Evolutionary conservation across 352 stramenopile genomes (phyloP).

Genomic region (Globisporangium solare): DNA sequence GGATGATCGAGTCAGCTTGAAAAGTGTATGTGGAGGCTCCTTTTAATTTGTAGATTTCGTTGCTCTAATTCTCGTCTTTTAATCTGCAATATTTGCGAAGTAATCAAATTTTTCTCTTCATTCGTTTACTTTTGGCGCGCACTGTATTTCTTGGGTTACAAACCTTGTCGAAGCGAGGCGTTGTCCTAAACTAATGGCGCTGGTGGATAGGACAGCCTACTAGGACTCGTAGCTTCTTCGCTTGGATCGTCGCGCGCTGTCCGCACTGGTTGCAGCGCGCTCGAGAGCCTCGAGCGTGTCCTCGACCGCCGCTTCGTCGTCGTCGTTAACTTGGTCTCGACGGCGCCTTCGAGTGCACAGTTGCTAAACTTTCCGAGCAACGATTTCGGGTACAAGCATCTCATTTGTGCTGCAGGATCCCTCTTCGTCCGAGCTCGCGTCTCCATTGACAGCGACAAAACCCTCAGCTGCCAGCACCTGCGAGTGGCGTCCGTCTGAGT

Average conservation of each 20-base stretch:
- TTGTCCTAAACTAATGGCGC: too few species aligned
- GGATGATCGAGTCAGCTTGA: too few species aligned
- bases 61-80: too few species aligned
- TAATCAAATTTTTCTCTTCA: too few species aligned
- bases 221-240: background rate
- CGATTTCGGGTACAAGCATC: background rate
- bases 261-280: background rate
- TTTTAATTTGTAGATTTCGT: too few species aligned
- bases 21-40: too few species aligned
- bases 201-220: too few species aligned
- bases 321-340: constrained; percentile 1
- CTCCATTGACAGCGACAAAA: constrained; percentile 56
- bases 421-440: constrained; percentile 30
- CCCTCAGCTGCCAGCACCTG: constrained; percentile 33
- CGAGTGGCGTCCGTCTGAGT: background rate
- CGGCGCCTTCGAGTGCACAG: background rate
- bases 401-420: constrained; percentile 3
- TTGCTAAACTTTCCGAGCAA: background rate
- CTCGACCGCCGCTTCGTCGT: constrained; percentile 16
- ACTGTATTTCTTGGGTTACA: too few species aligned
- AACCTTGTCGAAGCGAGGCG: too few species aligned
- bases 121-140: too few species aligned
- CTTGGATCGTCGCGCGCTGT: background rate
- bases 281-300: constrained; percentile 37
- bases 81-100: too few species aligned